Evolutionary conservation across 1,139 yeast species (phyloP).

Genomic region (Yamadazyma dushanensis): DNA sequence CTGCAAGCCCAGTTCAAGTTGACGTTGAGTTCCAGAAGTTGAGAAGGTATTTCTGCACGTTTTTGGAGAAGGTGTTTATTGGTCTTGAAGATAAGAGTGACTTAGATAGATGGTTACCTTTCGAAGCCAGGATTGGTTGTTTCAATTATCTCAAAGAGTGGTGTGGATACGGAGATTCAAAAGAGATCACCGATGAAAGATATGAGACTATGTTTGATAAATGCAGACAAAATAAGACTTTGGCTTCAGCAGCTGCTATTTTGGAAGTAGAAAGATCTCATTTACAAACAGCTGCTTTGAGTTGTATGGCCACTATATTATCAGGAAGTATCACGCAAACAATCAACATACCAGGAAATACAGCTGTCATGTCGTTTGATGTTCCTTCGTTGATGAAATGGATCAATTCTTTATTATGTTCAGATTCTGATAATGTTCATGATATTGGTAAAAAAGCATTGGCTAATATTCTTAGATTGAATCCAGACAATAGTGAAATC

Average conservation of each 20-base stretch:
- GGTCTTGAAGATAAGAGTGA: slow-evolving; percentile 49
- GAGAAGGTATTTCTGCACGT: slow-evolving; percentile 77
- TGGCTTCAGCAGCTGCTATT: slow-evolving; percentile 65
- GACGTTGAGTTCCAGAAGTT: slow-evolving; percentile 74
- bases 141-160: slow-evolving; percentile 85
- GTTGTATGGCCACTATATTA: slow-evolving; percentile 83
- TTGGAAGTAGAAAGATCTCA: slow-evolving; percentile 79
- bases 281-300: slow-evolving; percentile 69
- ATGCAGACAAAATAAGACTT: slow-evolving; percentile 44
- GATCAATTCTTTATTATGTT: slow-evolving; percentile 69
- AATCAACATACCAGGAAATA: slow-evolving; percentile 43
- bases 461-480: slow-evolving; percentile 60
- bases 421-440: slow-evolving; percentile 59
- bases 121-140: slow-evolving; percentile 81
- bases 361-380: slow-evolving; percentile 65
- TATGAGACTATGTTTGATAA: slow-evolving; percentile 60
- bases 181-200: slow-evolving; percentile 62
- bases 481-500: slow-evolving; percentile 56
- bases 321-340: slow-evolving; percentile 60
- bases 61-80: slow-evolving; percentile 66
- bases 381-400: slow-evolving; percentile 68
- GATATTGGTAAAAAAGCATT: slow-evolving; percentile 74
- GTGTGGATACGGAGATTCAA: slow-evolving; percentile 85
- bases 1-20: slow-evolving; percentile 57
- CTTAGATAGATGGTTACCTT: slow-evolving; percentile 63